Conservation (phyloP, 1,284 basidiomycete species). For the Cryptococcus amylolentus region DNA sequence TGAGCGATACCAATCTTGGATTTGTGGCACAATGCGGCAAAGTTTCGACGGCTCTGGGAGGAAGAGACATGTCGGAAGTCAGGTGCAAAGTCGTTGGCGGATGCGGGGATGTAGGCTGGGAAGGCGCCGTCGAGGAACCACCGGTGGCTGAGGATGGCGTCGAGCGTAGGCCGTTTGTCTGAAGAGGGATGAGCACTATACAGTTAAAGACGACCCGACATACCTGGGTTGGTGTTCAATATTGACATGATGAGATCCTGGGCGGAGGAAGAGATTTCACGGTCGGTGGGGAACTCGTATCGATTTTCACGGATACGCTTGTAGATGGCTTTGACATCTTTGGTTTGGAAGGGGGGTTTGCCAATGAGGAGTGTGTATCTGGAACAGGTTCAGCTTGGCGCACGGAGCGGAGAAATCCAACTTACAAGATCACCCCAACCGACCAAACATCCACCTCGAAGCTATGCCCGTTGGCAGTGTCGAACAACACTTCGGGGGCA, state of each 20-base stretch:
- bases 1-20: conserved; percentile 36
- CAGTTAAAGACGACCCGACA: background rate
- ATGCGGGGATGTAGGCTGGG: conserved; percentile 72
- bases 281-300: conserved; percentile 84
- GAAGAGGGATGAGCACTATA: conserved; percentile 13
- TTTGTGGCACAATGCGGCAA: conserved; percentile 50
- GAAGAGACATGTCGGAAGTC: conserved; percentile 68
- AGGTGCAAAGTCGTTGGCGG: conserved; percentile 70
- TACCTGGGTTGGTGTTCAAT: conserved; percentile 72
- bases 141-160: conserved; percentile 76
- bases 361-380: conserved; percentile 88
- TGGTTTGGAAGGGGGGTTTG: conserved; percentile 94
- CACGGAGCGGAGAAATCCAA: background rate
- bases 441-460: conserved; percentile 99
- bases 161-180: conserved; percentile 70
- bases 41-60: conserved; percentile 64
- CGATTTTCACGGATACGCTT: conserved; percentile 92
- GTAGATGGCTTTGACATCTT: conserved; percentile 93
- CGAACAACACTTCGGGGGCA: conserved; percentile 95
- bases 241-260: conserved; percentile 79
- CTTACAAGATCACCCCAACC: conserved; percentile 83
- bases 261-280: conserved; percentile 66
- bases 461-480: conserved; percentile 91
- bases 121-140: conserved; percentile 83
- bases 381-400: conserved; percentile 1